Percentiles rank a stretch among this genome's conserved stretches.
Evolutionary conservation across 352 stramenopile genomes (phyloP).

Genomic region (Thalassiosira ordinaria): DNA sequence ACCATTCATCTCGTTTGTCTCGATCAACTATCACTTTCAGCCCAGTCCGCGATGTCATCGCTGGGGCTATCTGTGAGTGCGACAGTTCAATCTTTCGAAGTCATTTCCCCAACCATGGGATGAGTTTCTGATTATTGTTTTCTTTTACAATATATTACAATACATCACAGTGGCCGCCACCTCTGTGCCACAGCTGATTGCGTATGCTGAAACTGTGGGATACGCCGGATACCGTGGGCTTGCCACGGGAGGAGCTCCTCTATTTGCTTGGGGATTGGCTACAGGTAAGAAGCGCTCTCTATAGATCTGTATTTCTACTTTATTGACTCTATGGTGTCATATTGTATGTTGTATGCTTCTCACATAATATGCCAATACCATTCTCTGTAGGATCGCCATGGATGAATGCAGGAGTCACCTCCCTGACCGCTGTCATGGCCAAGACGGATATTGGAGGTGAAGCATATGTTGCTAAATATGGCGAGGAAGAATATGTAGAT

Average conservation of each 20-base stretch:
- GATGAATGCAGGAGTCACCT: constrained; percentile 80
- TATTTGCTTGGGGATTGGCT: constrained; percentile 70
- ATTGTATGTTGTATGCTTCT: too few relatives aligned
- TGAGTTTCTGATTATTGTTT: too few relatives aligned
- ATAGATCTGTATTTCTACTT: not conserved
- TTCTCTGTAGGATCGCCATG: constrained; percentile 63
- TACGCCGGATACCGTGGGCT: constrained; percentile 79
- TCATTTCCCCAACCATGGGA: too few relatives aligned
- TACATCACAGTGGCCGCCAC: constrained; percentile 85
- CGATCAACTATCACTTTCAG: too few relatives aligned
- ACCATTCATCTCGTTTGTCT: too few relatives aligned
- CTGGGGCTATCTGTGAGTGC: constrained; percentile 76
- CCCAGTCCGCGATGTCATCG: constrained; percentile 74
- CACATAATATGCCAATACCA: too few relatives aligned
- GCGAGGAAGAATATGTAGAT: constrained; percentile 78
- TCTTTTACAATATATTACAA: too few relatives aligned
- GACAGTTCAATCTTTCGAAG: too few relatives aligned
- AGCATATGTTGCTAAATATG: constrained; percentile 69
- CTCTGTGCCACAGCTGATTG: constrained; percentile 80
- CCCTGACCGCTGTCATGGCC: constrained; percentile 78
- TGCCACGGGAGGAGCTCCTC: constrained; percentile 66
- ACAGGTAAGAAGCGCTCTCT: constrained; percentile 43
- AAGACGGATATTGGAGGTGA: constrained; percentile 77
- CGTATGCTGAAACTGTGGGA: constrained; percentile 78
- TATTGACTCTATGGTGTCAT: too few relatives aligned